A percentile compares a stretch with the other conserved stretches of the same genome.
These are phyloP conservation scores for Berberis vulgaris DNA, from an alignment of 164 flowering plant genomes.

Conservation along the genomic window DNA sequence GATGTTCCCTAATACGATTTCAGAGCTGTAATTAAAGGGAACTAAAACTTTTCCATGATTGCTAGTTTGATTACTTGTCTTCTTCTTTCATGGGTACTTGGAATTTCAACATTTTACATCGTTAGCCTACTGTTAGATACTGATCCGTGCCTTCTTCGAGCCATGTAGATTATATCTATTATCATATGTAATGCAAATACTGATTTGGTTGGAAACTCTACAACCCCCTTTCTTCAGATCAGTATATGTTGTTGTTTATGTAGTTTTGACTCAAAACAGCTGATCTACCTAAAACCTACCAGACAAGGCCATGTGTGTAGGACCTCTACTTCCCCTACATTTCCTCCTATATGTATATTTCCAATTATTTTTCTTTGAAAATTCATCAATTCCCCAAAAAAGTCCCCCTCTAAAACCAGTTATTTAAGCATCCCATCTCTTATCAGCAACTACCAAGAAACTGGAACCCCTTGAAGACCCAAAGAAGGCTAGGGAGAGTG, in stretches of 20 bases:
- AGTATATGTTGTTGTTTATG: not conserved
- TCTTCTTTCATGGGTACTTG: conserved; percentile 5
- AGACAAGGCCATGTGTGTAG: conserved; percentile 57
- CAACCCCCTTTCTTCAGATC: too few species aligned
- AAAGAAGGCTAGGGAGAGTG: not conserved
- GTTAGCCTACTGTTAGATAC: too few species aligned
- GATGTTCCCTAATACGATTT: conserved; percentile 3
- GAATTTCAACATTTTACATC: not conserved
- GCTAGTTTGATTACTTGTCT: conserved; percentile 8
- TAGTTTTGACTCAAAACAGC: conserved; percentile 24
- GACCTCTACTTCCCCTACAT: conserved; percentile 40
- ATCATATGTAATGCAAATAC: too few species aligned
- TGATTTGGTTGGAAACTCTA: too few species aligned
- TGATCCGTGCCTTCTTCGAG: too few species aligned
- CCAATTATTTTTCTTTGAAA: conserved; percentile 9
- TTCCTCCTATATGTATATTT: conserved; percentile 13
- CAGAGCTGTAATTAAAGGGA: conserved; percentile 2
- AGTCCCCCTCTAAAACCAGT: conserved; percentile 24
- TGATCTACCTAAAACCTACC: conserved; percentile 23
- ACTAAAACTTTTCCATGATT: conserved; percentile 17
- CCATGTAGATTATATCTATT: not conserved
- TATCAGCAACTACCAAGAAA: conserved; percentile 25
- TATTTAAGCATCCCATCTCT: conserved; percentile 26
- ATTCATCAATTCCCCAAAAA: conserved; percentile 17
- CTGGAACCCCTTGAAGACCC: conserved; percentile 9